A percentile compares a stretch with the other conserved stretches of the same genome.
phyloP scores from a whole-genome alignment of 768 basidiomycete genomes.

The Dentipellis fragilis region DNA sequence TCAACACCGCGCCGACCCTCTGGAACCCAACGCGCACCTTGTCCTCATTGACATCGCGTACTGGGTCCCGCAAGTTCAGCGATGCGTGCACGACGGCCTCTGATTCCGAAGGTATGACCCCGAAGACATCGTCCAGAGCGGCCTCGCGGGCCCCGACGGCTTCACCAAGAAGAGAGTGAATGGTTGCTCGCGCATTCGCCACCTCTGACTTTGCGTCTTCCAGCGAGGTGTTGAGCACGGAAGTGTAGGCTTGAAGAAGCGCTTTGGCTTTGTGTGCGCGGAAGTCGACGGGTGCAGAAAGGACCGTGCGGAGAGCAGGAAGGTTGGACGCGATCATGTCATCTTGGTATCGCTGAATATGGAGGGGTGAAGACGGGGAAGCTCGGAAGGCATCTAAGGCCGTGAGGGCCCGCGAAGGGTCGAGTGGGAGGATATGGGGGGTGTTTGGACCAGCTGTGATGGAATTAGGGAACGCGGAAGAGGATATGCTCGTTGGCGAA shows the following conservation, averaged over 20 bases:
- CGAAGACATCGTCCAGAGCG: not conserved
- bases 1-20: constrained; percentile 1
- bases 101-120: not conserved
- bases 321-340: constrained; percentile 45
- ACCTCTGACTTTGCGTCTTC: constrained; percentile 1
- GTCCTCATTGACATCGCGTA: not conserved
- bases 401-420: constrained; percentile 47
- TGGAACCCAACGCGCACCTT: constrained; percentile 4
- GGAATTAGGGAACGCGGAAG: constrained; percentile 11
- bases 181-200: not conserved
- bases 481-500: constrained; percentile 8
- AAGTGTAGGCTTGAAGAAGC: not conserved
- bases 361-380: constrained; percentile 33
- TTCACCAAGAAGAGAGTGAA: not conserved
- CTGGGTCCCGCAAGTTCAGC: not conserved
- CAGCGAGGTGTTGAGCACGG: not conserved
- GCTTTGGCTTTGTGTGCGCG: constrained; percentile 3
- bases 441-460: constrained; percentile 3
- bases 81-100: not conserved
- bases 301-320: not conserved
- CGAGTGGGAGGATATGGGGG: constrained; percentile 34
- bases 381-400: constrained; percentile 41
- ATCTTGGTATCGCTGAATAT: constrained; percentile 58
- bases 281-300: not conserved
- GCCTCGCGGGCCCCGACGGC: not conserved